A percentile compares a stretch with the other conserved stretches of the same genome.
Evolutionary conservation across 176 grass and related monocot species (phyloP).

Genomic region (Phyllostachys edulis): DNA sequence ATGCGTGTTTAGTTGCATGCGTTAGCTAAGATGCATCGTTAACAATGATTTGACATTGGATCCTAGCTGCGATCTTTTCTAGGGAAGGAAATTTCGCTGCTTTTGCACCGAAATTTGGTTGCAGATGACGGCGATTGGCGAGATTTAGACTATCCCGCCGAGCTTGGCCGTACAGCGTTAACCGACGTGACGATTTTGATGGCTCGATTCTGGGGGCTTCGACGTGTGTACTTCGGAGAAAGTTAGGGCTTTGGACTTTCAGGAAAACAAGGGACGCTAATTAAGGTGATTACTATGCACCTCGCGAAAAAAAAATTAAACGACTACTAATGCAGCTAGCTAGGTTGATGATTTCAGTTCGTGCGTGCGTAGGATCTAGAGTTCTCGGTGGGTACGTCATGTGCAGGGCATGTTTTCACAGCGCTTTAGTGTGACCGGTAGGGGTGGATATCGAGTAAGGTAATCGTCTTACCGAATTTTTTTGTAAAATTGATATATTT

Average conservation of each 20-base stretch:
- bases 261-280: background rate
- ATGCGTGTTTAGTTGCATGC: background rate
- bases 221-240: background rate
- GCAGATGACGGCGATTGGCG: background rate
- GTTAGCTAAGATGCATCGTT: background rate
- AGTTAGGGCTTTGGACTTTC: background rate
- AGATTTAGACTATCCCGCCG: background rate
- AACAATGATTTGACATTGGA: background rate
- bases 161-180: background rate
- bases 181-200: background rate
- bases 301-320: background rate
- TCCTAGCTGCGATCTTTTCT: background rate
- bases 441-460: too few relatives aligned
- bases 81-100: background rate
- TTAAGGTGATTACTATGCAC: background rate
- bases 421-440: background rate
- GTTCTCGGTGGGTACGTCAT: slow-evolving; percentile 2
- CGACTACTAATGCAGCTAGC: background rate
- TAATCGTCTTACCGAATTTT: too few relatives aligned
- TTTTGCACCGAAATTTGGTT: background rate
- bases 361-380: background rate
- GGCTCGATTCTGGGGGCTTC: background rate
- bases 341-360: background rate
- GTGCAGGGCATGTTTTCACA: background rate
- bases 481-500: too few relatives aligned